A percentile compares a stretch with the other conserved stretches of the same genome.
phyloP scores from a whole-genome alignment of 2,329 filamentous ascomycete species.

The Penicillium sclerotiorum region DNA sequence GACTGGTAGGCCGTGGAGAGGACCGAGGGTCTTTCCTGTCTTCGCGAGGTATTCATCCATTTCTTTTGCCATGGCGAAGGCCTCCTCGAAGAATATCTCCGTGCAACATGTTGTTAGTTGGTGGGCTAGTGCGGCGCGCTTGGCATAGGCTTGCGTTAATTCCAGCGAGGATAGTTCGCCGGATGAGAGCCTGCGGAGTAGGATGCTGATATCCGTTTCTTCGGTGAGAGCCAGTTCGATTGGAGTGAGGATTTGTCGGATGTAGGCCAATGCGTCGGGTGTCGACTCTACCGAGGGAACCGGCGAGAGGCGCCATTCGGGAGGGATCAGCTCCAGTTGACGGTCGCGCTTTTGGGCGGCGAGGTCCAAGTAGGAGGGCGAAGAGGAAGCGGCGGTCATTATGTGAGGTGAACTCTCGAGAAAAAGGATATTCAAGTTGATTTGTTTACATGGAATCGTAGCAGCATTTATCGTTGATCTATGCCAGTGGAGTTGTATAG shows the following conservation, averaged over 20 bases:
- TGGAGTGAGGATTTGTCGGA: slow-evolving; percentile 17
- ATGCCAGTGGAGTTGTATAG: slow-evolving; percentile 1
- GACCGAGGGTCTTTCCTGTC: slow-evolving; percentile 51
- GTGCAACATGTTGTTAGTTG: slow-evolving; percentile 47
- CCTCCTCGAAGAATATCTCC: slow-evolving; percentile 56
- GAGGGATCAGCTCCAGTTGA: slow-evolving; percentile 24
- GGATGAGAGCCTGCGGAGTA: slow-evolving; percentile 24
- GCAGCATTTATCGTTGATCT: slow-evolving; percentile 1
- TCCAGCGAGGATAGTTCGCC: slow-evolving; percentile 23
- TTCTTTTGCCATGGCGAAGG: slow-evolving; percentile 47
- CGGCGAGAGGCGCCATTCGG: slow-evolving; percentile 27
- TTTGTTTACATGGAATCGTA: not conserved
- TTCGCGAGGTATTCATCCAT: slow-evolving; percentile 48
- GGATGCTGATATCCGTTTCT: slow-evolving; percentile 24
- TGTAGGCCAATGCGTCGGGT: slow-evolving; percentile 22
- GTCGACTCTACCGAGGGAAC: slow-evolving; percentile 23
- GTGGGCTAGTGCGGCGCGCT: slow-evolving; percentile 36
- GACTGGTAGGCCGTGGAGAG: slow-evolving; percentile 63
- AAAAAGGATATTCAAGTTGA: not conserved
- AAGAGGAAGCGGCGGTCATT: slow-evolving; percentile 9
- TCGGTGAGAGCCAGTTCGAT: slow-evolving; percentile 27
- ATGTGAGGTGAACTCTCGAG: not conserved
- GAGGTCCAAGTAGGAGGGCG: slow-evolving; percentile 24
- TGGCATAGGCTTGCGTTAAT: slow-evolving; percentile 42
- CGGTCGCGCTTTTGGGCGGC: slow-evolving; percentile 26